Conservation (phyloP, 2,329 filamentous ascomycete genomes). For the Diaporthe ampelina region DNA sequence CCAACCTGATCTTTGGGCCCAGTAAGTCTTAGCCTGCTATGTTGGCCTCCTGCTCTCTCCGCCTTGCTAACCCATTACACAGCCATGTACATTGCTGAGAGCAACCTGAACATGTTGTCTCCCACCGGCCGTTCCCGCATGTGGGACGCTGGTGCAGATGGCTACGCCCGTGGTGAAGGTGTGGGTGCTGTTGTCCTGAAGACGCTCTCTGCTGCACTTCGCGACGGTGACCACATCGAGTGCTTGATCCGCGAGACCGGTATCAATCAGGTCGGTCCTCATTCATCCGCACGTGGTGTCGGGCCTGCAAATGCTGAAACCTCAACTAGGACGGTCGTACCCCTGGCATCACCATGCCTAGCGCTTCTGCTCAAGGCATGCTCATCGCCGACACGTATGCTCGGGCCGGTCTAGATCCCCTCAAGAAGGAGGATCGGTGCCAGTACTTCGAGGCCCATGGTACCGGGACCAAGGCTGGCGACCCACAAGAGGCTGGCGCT, state of each 20-base stretch:
- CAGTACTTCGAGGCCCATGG: slow-evolving; percentile 59
- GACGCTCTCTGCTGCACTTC: slow-evolving; percentile 58
- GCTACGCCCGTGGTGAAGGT: slow-evolving; percentile 68
- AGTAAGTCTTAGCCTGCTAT: not conserved
- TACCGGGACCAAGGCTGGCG: slow-evolving; percentile 43
- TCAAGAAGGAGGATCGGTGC: slow-evolving; percentile 46
- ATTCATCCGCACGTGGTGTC: not conserved
- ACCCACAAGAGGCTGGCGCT: slow-evolving; percentile 51
- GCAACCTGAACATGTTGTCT: slow-evolving; percentile 56
- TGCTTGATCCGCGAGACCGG: slow-evolving; percentile 58
- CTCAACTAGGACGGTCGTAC: slow-evolving; percentile 54
- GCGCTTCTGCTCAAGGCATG: slow-evolving; percentile 52
- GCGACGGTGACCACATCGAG: slow-evolving; percentile 58
- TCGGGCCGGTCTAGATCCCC: slow-evolving; percentile 53
- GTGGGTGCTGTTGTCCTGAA: slow-evolving; percentile 62
- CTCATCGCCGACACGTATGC: slow-evolving; percentile 57
- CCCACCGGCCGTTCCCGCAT: slow-evolving; percentile 54
- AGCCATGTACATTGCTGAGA: slow-evolving; percentile 50
- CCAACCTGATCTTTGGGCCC: slow-evolving; percentile 52
- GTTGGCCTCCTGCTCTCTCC: not conserved
- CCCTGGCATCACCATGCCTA: slow-evolving; percentile 65
- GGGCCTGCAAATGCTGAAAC: not conserved
- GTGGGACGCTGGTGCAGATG: slow-evolving; percentile 62
- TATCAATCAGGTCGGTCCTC: slow-evolving; percentile 53
- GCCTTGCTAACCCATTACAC: not conserved